Evolutionary conservation across 164 flowering plant species (phyloP), one percentile per base, ranked within the genome.

Genomic region (Tinospora cordifolia): DNA sequence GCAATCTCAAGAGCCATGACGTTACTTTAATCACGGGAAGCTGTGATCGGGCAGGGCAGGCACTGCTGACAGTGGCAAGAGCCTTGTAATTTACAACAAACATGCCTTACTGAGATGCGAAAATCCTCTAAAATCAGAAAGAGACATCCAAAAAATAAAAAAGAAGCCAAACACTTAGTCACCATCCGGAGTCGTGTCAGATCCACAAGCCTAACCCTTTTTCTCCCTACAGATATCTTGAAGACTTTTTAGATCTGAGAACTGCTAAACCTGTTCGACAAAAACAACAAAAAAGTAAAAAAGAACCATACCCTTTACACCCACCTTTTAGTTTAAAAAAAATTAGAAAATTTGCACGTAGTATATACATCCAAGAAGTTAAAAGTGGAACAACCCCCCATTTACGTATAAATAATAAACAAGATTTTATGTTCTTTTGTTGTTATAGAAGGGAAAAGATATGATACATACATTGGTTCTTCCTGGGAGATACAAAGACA

Each of bases 401-500:
- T 71, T 66, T 74, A 78, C 71, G 83, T 83, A 81, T 82, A 79
- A 39, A 21, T 59, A 77, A 74, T 71, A n/a, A 78, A 76, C 77
- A 79, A 74, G 75, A 30, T 30, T 30, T 30, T 30, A 1, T 30
- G 36, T 30, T 30, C 68, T 75, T 72, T 73, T 49, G 66, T 11
- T 11, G 3, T 68, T 11, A 8, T 12, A 3, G 62, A 64, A 21
- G 27, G 12, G 22, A 22, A 36, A 67, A 67, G 60, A 71, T 76
- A 75, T 76, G 39, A 68, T 86, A 86, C 83, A 83, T 84, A 80
- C 87, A 82, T 71, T 69, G 78, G 78, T 72, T 76, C 75, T 77
- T 75, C 27, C 30, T 44, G 69, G 57, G 62, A 65, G 54, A 68
- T n/a, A 63, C 39, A 69, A 51, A 49, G 38, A 69, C 63, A 69